A percentile compares a stretch with the other conserved stretches of the same genome.
Evolutionary conservation across 2,329 filamentous ascomycete genomes (phyloP).

Genomic region (Pseudopithomyces maydicus): DNA sequence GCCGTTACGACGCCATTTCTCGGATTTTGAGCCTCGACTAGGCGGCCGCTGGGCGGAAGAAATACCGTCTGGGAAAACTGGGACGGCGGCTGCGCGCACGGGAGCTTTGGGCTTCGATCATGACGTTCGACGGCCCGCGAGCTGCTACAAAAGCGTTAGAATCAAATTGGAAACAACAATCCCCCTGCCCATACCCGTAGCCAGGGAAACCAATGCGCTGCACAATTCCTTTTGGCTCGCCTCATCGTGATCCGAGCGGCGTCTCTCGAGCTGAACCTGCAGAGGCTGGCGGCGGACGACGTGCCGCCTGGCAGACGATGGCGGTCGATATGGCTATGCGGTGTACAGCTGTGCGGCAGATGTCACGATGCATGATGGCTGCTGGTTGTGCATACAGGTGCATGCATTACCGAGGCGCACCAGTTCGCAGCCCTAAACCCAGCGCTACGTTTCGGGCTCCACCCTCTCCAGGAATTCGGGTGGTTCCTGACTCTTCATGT

Average conservation of each 20-base stretch:
- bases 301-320: slow-evolving; percentile 18
- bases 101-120: slow-evolving; percentile 31
- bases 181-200: slow-evolving; percentile 24
- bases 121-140: slow-evolving; percentile 30
- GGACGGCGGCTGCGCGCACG: slow-evolving; percentile 25
- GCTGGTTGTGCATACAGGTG: slow-evolving; percentile 21
- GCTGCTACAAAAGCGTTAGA: slow-evolving; percentile 17
- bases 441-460: slow-evolving; percentile 35
- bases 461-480: slow-evolving; percentile 22
- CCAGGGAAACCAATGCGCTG: slow-evolving; percentile 25
- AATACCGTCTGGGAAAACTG: slow-evolving; percentile 22
- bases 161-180: slow-evolving; percentile 14
- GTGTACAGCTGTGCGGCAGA: slow-evolving; percentile 37
- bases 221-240: slow-evolving; percentile 4
- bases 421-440: slow-evolving; percentile 26
- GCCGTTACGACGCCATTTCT: slow-evolving; percentile 34
- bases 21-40: slow-evolving; percentile 23
- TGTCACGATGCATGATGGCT: slow-evolving; percentile 36
- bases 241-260: neutral
- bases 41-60: slow-evolving; percentile 24
- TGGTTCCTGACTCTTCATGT: slow-evolving; percentile 36
- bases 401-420: slow-evolving; percentile 28
- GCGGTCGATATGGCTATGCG: slow-evolving; percentile 18
- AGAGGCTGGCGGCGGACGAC: neutral
- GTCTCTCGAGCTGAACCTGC: neutral